Evolutionary conservation across 106 monocot genomes (phyloP), one percentile per base, ranked within the genome.

Genomic region (Hemerocallis citrina): DNA sequence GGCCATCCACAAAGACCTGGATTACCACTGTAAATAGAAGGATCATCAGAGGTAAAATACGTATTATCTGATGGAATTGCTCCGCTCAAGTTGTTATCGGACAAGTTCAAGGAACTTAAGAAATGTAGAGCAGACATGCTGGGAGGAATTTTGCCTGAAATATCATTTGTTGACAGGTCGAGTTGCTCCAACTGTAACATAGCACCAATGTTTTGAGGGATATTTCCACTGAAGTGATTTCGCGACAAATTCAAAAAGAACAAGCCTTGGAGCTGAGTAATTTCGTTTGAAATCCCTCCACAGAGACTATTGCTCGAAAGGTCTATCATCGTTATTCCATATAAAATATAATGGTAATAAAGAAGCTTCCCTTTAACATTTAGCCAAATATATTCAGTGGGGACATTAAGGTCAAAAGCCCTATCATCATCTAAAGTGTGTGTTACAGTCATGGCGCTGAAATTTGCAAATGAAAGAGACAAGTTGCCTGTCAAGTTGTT

Each of bases 41-140:
- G 12, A 30, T 54, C 66, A 43, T 25, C 12, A 5, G 55, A 66
- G 1, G 66, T 66, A 21, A 41, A 15, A 5, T 55, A n/a, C 9
- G 40, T 52, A 9, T 40, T 28, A n/a, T 55, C 66, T 12, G 36
- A 40, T 8, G 66, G 66, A 41, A 66, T 66, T 66, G 19, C 31
- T 20, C 66, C 66, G 3, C 9, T 15, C 9, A 66, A 35, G 3
- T 40, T 12, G 33, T 66, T 66, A n/a, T 41, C 8, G 6, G 66
- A 66, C 38, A 66, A 25, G 55, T 66, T 66, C 19, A 66, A 54
- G 22, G 13, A 6, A 9, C 54, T 55, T 41, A 66, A 3, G 15
- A 40, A 66, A 41, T 24, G 24, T 14, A 66, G 25, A 15, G 37
- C 36, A 3, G 66, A 55, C 9, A 66, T 4, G 19, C 52, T 29